Evolutionary conservation across 208 protist genomes (phyloP).

Genomic region (Willaertia magna): DNA sequence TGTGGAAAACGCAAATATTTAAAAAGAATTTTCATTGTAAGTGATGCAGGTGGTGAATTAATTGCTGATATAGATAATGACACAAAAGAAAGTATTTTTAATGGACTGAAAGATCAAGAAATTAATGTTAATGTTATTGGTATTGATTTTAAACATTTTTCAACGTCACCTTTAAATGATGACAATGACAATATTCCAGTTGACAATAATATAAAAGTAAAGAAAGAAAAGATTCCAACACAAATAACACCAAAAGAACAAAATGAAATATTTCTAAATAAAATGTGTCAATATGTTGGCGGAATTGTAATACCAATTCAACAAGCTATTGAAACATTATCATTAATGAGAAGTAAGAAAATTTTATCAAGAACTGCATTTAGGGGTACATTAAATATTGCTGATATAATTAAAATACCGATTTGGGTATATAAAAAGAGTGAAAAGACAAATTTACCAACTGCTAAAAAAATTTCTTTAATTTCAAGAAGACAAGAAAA

Average conservation of each 20-base stretch:
- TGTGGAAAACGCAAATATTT: constrained; percentile 39
- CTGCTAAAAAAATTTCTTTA: neutral
- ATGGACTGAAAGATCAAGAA: constrained; percentile 33
- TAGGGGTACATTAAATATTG: constrained; percentile 17
- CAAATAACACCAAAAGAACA: constrained; percentile 49
- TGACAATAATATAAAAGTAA: constrained; percentile 19
- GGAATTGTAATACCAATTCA: constrained; percentile 14
- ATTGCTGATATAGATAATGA: constrained; percentile 48
- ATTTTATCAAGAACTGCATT: constrained; percentile 8
- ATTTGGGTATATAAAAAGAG: neutral
- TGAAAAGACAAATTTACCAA: neutral
- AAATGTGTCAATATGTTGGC: neutral
- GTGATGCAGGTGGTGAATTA: constrained; percentile 45
- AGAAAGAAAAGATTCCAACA: constrained; percentile 18
- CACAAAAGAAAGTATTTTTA: constrained; percentile 38
- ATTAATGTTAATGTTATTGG: constrained; percentile 59
- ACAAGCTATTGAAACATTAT: constrained; percentile 8
- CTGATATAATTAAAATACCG: neutral
- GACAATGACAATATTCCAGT: constrained; percentile 12
- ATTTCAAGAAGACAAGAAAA: constrained; percentile 45
- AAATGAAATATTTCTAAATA: constrained; percentile 31
- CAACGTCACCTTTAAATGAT: neutral
- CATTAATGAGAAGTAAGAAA: constrained; percentile 15
- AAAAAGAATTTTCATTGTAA: constrained; percentile 66
- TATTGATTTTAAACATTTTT: constrained; percentile 37